A percentile compares a stretch with the other conserved stretches of the same genome.
phyloP scores from a whole-genome alignment of 352 stramenopile species.

The Pythium plurisporium region DNA sequence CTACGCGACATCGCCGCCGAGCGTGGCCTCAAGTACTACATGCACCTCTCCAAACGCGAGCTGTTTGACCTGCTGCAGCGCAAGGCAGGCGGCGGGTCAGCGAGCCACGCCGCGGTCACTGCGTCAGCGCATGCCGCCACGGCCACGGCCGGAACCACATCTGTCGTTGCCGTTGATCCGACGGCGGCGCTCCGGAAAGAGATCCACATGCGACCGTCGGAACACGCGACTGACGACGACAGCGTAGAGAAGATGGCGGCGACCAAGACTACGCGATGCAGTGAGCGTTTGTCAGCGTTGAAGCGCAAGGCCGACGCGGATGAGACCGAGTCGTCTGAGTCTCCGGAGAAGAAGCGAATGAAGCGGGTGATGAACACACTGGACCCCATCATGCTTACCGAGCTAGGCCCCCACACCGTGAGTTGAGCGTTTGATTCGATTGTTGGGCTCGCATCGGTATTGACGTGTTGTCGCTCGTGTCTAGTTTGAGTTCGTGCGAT shows the following conservation, averaged over 20 bases:
- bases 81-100: conserved; percentile 56
- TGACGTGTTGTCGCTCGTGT: background rate
- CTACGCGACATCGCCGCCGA: conserved; percentile 62
- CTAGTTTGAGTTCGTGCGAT: conserved; percentile 81
- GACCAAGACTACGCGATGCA: conserved; percentile 37
- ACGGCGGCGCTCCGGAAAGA: conserved; percentile 12
- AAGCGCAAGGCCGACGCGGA: conserved; percentile 50
- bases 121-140: background rate
- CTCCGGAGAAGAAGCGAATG: conserved; percentile 37
- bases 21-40: conserved; percentile 80
- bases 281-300: conserved; percentile 47
- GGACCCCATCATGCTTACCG: conserved; percentile 87
- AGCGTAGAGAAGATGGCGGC: background rate
- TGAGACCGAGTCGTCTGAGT: conserved; percentile 6
- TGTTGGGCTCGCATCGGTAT: background rate
- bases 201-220: background rate
- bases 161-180: too few relatives aligned
- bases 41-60: conserved; percentile 77
- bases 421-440: conserved; percentile 19
- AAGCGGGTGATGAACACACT: conserved; percentile 71
- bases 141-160: background rate
- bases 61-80: conserved; percentile 72
- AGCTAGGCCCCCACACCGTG: conserved; percentile 73
- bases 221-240: background rate
- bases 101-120: background rate